A percentile compares a stretch with the other conserved stretches of the same genome.
Evolutionary conservation across 2,329 filamentous ascomycete species (phyloP).

Genomic region (Diaporthe citriasiana): DNA sequence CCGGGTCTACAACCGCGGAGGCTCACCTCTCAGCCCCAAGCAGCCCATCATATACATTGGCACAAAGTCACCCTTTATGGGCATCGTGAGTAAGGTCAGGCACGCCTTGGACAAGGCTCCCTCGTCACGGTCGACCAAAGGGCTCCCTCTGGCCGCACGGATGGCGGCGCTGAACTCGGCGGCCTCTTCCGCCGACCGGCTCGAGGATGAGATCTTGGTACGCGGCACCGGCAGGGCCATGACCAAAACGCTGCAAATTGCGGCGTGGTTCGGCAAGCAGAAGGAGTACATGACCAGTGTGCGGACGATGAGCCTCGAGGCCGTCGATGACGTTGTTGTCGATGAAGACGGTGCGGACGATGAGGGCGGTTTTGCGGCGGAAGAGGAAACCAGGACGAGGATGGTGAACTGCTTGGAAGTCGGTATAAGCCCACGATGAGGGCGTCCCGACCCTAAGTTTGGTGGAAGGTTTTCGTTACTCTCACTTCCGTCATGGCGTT

Average conservation of each 20-base stretch:
- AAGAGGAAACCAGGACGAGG: constrained; percentile 59
- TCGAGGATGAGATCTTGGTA: constrained; percentile 60
- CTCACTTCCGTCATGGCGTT: not conserved
- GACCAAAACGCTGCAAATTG: constrained; percentile 72
- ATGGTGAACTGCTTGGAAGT: constrained; percentile 67
- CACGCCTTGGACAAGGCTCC: constrained; percentile 71
- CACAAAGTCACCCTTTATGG: constrained; percentile 75
- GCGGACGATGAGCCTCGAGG: constrained; percentile 73
- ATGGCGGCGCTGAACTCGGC: constrained; percentile 57
- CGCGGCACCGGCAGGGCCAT: constrained; percentile 78
- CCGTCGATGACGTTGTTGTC: constrained; percentile 75
- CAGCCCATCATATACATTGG: constrained; percentile 73
- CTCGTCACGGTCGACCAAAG: constrained; percentile 58
- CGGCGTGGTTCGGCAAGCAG: constrained; percentile 74
- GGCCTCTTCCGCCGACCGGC: constrained; percentile 45
- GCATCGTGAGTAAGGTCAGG: constrained; percentile 74
- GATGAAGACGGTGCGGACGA: constrained; percentile 51
- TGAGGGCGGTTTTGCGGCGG: constrained; percentile 44
- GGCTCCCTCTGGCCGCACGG: constrained; percentile 61
- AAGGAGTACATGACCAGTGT: constrained; percentile 70
- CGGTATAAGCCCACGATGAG: constrained; percentile 61
- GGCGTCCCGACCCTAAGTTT: not conserved
- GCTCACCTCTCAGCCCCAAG: constrained; percentile 40
- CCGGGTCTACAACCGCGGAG: constrained; percentile 48
- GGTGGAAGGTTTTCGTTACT: not conserved